These are phyloP conservation scores for Agrocybe pediades DNA, from an alignment of 768 basidiomycete genomes.

Conservation along the genomic window DNA sequence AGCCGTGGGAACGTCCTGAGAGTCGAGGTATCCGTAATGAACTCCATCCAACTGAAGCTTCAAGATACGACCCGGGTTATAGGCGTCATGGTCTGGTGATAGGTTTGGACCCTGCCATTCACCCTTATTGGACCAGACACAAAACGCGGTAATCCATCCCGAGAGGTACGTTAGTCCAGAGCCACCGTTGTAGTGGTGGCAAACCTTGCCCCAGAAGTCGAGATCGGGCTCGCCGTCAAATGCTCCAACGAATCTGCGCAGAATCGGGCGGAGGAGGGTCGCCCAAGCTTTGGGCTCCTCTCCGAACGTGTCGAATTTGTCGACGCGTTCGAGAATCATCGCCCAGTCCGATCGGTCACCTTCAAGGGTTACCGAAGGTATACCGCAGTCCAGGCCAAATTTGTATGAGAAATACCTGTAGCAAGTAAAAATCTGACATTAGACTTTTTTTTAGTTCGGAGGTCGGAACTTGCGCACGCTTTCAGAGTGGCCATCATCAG, in stretches of 20 bases:
- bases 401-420: constrained; percentile 19
- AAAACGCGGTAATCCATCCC: constrained; percentile 22
- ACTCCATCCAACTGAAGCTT: constrained; percentile 11
- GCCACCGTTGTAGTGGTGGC: constrained; percentile 10
- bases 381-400: constrained; percentile 16
- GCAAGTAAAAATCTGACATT: neutral
- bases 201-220: constrained; percentile 17
- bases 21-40: constrained; percentile 7
- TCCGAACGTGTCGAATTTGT: constrained; percentile 19
- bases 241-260: constrained; percentile 19
- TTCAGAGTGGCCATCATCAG: constrained; percentile 20
- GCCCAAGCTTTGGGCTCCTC: constrained; percentile 17
- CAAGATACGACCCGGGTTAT: neutral
- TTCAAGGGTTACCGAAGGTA: constrained; percentile 23
- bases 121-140: constrained; percentile 17
- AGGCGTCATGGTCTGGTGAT: no score
- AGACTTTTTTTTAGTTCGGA: neutral
- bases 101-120: constrained; percentile 16
- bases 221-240: constrained; percentile 17
- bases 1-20: constrained; percentile 12
- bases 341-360: constrained; percentile 24
- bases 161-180: constrained; percentile 14
- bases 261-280: constrained; percentile 14
- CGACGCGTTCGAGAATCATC: constrained; percentile 19
- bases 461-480: constrained; percentile 3